Evolutionary conservation across 176 grass and related monocot species (phyloP), one percentile per base, ranked within the genome.

Genomic region (Musa itinerans): DNA sequence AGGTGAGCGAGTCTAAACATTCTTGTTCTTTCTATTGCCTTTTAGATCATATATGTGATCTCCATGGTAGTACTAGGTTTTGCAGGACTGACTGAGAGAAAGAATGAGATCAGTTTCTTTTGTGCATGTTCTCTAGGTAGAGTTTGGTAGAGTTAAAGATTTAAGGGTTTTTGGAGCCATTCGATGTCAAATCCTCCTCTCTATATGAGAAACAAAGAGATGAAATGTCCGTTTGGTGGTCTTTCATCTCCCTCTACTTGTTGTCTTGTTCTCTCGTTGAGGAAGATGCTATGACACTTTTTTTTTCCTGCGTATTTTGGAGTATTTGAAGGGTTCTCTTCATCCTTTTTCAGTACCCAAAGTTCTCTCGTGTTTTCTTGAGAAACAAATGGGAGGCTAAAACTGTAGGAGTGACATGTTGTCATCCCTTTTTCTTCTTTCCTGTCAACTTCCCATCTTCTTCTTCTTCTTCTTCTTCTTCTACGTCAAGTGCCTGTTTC

Each of bases 1-100:
- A 92, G 85, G 93, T 81, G 43, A 57, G 23, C 57, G 84, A 29
- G 2, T 65, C 22, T 65, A 2, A 23, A 10, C n/a, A 52, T 22
- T 65, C 2, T 25, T 14, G 1, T 26, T n/a, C 68, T 34, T 53
- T 56, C 13, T 26, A 24, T 65, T 1, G 21, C 8, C 11, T 23
- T 65, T 65, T 19, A 23, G 20, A 57, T 61, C 57, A 61, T n/a
- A 61, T 61, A 61, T 1, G 57, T 61, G 57, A 15, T 21, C 3
- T 43, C 34, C 34, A 43, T 43, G 34, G 34, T 43, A 43, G 34
- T 43, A 43, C 4, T 43, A 43, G 4, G 34, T 43, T 43, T 43
- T 6, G 4, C 34, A 6, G 34, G 4, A 43, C 34, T 6, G 34
- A 43, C 34, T 3, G 25, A 65, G 63, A 22, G 63, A 26, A 65